phyloP scores from a whole-genome alignment of 228 moss, liverwort and hornwort species.

The Sphagnum fallax region DNA sequence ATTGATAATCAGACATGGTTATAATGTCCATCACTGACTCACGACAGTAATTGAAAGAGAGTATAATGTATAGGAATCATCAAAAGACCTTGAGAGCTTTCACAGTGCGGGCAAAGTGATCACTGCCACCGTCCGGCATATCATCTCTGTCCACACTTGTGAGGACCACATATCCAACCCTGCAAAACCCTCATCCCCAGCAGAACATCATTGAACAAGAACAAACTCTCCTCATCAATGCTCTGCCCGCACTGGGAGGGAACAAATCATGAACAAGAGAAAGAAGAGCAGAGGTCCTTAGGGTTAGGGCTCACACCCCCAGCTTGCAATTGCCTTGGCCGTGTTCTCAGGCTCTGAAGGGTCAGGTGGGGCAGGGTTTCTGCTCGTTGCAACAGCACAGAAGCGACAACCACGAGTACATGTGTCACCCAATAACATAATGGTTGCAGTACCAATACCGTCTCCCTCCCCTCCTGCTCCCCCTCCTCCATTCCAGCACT shows the following conservation, averaged over 20 bases:
- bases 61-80: not conserved
- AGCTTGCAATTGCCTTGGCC: slow-evolving; percentile 84
- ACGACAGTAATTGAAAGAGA: no score
- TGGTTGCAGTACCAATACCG: slow-evolving; percentile 89
- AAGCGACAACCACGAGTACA: slow-evolving; percentile 98
- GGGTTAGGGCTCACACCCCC: slow-evolving; percentile 49
- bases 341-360: slow-evolving; percentile 86
- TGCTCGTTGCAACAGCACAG: slow-evolving; percentile 89
- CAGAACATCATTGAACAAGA: not conserved
- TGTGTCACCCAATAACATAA: slow-evolving; percentile 95
- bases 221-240: not conserved
- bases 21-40: no score
- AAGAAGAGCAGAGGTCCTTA: not conserved
- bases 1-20: no score
- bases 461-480: slow-evolving; percentile 92
- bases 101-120: slow-evolving; percentile 93
- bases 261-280: not conserved
- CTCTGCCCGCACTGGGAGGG: not conserved
- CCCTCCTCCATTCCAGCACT: slow-evolving; percentile 99
- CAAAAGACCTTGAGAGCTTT: slow-evolving; percentile 69
- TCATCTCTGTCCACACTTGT: slow-evolving; percentile 99
- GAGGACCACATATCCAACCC: slow-evolving; percentile 94
- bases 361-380: slow-evolving; percentile 76
- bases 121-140: slow-evolving; percentile 96
- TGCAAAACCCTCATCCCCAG: slow-evolving; percentile 19